Evolutionary conservation across 1,284 basidiomycete genomes (phyloP).

Genomic region (Neolentinus lepideus): DNA sequence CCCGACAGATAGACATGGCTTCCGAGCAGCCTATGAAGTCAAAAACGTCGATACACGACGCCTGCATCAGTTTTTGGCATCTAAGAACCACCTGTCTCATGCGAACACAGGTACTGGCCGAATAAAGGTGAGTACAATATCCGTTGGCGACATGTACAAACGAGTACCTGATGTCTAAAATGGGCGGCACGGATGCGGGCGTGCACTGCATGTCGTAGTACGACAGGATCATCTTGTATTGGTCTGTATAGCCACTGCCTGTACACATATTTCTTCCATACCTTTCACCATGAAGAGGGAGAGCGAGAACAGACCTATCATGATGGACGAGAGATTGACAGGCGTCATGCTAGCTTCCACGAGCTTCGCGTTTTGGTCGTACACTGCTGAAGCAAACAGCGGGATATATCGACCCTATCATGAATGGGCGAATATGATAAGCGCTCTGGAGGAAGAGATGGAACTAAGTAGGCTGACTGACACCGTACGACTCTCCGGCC

Average conservation of each 20-base stretch:
- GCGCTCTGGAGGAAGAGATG: no score
- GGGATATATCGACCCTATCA: slow-evolving; percentile 72
- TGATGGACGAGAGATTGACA: slow-evolving; percentile 68
- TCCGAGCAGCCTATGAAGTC: slow-evolving; percentile 48
- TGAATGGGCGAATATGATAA: no score
- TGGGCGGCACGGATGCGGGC: slow-evolving; percentile 34
- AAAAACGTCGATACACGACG: slow-evolving; percentile 36
- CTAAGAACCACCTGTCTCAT: slow-evolving; percentile 43
- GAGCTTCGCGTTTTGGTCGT: slow-evolving; percentile 64
- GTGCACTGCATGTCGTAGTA: slow-evolving; percentile 44
- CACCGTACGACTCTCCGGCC: slow-evolving; percentile 31
- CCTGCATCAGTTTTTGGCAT: slow-evolving; percentile 38
- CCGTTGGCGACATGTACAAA: not conserved
- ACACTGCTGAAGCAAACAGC: slow-evolving; percentile 69
- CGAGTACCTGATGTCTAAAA: slow-evolving; percentile 25
- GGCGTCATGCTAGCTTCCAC: slow-evolving; percentile 52
- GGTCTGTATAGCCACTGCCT: not conserved
- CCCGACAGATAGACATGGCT: slow-evolving; percentile 40
- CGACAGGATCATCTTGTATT: slow-evolving; percentile 15
- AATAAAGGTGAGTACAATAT: not conserved
- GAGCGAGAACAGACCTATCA: slow-evolving; percentile 59
- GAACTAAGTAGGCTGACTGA: slow-evolving; percentile 1
- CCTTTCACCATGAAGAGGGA: not conserved
- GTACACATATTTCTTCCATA: not conserved
- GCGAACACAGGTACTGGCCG: slow-evolving; percentile 30